Base-by-base conservation (phyloP, 2,329 filamentous ascomycete genomes). In the Pseudocercospora cruenta region DNA sequence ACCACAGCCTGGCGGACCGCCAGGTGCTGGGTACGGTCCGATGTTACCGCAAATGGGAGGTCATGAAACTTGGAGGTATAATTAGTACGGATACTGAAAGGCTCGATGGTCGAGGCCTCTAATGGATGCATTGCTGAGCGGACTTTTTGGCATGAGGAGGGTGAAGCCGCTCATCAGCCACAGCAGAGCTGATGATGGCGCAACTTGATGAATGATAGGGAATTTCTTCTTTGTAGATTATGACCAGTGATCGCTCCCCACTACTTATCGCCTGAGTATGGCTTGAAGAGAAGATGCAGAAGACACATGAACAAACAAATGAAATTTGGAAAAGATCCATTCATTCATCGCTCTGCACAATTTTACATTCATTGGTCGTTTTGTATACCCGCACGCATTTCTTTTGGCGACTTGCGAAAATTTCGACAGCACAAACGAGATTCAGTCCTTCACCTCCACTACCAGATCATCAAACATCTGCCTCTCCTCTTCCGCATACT, bases 1-100 rank as follows among this genome's bases (percentile, higher is more conserved):
- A 26, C 57, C 62, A 55, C 65, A 62, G 36, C 65, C 62, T 45
- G 47, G 62, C 55, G 63, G 57, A 36, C 63, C 65, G 53, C 60
- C 66, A 54, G 69, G 67, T 26, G 64, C 66, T 10, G 71, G 71
- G 7, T 71, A 69, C 36, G 70, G 70, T 10, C 72, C 74, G 4
- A 74, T 72, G 69, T 68, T 75, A 45, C 74, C 74, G 24, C 73
- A 75, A 61, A 76, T 76, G 74, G 67, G 71, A 26, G 64, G 66
- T 10, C 62, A 71, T 53, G 72, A 74, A 64, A 72, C 72, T 55
- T 74, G 70, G 70, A 67, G 70, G 33, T 74, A 74, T 51, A 71
- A 74, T 24, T 73, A 63, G 51, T 19, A 8, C 24, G 22, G 24
- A 31, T 19, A 22, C 14, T 3, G 9, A 16, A 14, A 22, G 21